Conservation (phyloP, 345 rosid genomes). For the Tarenaya hassleriana region DNA sequence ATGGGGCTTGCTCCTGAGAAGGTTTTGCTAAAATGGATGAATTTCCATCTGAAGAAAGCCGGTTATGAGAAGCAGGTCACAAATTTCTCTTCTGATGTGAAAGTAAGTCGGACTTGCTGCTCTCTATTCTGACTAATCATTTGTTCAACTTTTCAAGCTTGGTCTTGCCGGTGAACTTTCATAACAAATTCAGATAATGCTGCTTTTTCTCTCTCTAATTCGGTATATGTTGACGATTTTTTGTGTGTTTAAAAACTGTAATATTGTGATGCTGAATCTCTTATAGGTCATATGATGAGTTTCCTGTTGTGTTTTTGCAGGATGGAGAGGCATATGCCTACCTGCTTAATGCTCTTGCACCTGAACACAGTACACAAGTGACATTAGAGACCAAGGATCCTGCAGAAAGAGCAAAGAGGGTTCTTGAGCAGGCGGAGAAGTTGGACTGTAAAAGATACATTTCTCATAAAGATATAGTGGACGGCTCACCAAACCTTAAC, state of each 20-base stretch:
- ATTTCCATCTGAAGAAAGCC: slow-evolving; percentile 88
- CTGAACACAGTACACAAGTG: slow-evolving; percentile 55
- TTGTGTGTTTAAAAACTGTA: background rate
- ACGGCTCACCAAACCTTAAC: slow-evolving; percentile 95
- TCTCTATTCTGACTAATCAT: background rate
- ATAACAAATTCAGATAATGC: no score
- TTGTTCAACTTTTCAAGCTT: background rate
- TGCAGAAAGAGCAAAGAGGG: slow-evolving; percentile 65
- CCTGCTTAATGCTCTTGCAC: slow-evolving; percentile 90
- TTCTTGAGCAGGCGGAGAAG: slow-evolving; percentile 92
- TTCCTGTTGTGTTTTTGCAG: slow-evolving; percentile 36
- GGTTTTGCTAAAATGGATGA: slow-evolving; percentile 96
- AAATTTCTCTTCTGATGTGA: slow-evolving; percentile 88
- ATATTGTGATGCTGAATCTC: slow-evolving; percentile 5
- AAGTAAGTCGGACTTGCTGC: slow-evolving; percentile 44
- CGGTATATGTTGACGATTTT: background rate
- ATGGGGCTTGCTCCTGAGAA: slow-evolving; percentile 88
- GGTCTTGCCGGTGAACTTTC: background rate
- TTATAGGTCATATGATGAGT: slow-evolving; percentile 20
- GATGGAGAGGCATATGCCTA: slow-evolving; percentile 97
- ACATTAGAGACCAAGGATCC: slow-evolving; percentile 57
- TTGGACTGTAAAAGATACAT: slow-evolving; percentile 85
- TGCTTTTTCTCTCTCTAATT: no score
- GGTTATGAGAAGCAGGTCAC: slow-evolving; percentile 86
- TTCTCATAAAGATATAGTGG: slow-evolving; percentile 85